A percentile compares a stretch with the other conserved stretches of the same genome.
Conservation (phyloP, 352 stramenopile genomes). For the Pythium aquatile region DNA sequence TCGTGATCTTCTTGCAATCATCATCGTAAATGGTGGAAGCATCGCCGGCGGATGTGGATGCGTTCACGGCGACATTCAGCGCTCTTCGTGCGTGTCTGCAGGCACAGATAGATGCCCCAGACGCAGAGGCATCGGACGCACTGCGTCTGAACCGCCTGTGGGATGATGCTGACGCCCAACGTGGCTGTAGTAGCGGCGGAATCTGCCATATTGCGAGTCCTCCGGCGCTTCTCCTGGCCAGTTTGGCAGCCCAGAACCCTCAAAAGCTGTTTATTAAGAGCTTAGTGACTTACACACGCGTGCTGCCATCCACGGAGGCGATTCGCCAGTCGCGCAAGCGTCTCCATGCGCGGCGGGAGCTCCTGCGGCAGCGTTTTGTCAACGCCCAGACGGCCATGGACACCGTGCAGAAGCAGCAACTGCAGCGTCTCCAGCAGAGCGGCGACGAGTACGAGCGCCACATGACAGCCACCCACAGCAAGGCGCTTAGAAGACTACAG, state of each 20-base stretch:
- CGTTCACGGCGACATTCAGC: slow-evolving; percentile 6
- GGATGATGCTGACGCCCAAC: neutral
- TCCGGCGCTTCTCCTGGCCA: slow-evolving; percentile 1
- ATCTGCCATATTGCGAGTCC: neutral
- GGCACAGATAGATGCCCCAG: slow-evolving; percentile 10
- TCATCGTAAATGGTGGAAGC: neutral
- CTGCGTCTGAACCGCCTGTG: neutral
- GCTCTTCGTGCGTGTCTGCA: slow-evolving; percentile 7
- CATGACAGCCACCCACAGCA: neutral
- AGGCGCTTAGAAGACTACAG: slow-evolving; percentile 12
- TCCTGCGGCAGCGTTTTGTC: slow-evolving; percentile 2
- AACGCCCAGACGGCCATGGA: neutral
- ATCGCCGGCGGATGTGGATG: neutral
- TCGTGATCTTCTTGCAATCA: neutral
- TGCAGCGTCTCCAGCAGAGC: neutral
- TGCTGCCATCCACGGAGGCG: neutral
- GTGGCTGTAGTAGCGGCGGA: neutral
- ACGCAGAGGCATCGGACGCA: neutral
- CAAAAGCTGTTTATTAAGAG: neutral
- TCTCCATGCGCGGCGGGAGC: neutral
- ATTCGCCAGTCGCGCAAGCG: slow-evolving; percentile 1
- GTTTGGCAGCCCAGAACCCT: neutral
- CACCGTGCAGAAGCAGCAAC: neutral
- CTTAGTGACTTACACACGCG: neutral
- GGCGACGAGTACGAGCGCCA: neutral